phyloP scores from a whole-genome alignment of 2,329 filamentous ascomycete species.

The Macrophomina pseudophaseolina region DNA sequence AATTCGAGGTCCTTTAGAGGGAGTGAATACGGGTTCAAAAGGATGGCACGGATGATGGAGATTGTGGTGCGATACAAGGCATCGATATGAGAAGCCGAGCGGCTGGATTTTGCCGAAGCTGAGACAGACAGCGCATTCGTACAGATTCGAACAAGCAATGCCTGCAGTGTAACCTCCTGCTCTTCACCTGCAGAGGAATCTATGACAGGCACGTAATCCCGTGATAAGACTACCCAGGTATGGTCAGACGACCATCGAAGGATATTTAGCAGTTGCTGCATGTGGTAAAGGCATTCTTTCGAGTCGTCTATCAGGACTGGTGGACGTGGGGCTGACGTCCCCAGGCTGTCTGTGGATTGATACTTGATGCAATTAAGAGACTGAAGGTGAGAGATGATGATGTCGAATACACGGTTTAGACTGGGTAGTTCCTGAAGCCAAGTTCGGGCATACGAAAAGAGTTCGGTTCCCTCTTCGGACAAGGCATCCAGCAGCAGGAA shows the following conservation, averaged over 20 bases:
- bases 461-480: conserved; percentile 71
- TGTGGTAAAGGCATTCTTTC: conserved; percentile 77
- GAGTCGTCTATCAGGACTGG: conserved; percentile 62
- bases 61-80: conserved; percentile 75
- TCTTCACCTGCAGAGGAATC: conserved; percentile 50
- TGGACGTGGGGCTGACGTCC: conserved; percentile 30
- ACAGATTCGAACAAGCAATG: conserved; percentile 70
- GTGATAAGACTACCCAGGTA: conserved; percentile 73
- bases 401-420: conserved; percentile 54
- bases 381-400: conserved; percentile 40
- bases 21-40: conserved; percentile 66
- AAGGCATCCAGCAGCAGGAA: conserved; percentile 83
- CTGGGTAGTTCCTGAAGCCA: conserved; percentile 74
- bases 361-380: conserved; percentile 37
- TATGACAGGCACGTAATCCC: conserved; percentile 60
- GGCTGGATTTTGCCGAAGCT: not conserved
- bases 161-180: conserved; percentile 65
- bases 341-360: conserved; percentile 20
- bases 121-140: conserved; percentile 63
- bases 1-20: conserved; percentile 68
- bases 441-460: conserved; percentile 75
- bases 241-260: conserved; percentile 70
- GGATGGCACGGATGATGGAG: conserved; percentile 67
- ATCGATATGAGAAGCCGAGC: conserved; percentile 49
- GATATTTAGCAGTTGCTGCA: conserved; percentile 75